Evolutionary conservation across 768 basidiomycete species (phyloP).

Genomic region (Kwoniella newhampshirensis): DNA sequence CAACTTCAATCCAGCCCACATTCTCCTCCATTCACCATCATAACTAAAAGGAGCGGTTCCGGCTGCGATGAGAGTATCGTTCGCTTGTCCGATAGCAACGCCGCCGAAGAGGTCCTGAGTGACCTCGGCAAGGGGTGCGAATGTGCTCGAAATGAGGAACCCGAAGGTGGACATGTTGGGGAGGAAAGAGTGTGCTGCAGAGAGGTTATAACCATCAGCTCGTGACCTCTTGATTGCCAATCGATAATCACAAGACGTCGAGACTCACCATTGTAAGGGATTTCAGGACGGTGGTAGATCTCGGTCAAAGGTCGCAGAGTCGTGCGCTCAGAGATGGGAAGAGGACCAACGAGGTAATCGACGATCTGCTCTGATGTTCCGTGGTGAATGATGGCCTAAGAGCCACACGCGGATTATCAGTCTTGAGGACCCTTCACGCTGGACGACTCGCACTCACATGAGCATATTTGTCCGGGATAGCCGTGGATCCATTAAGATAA

Average conservation of each 20-base stretch:
- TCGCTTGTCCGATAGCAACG: constrained; percentile 39
- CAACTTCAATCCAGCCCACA: constrained; percentile 12
- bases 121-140: constrained; percentile 12
- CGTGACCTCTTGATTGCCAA: too few relatives aligned
- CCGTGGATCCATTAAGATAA: constrained; percentile 56
- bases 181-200: constrained; percentile 7
- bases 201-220: too few relatives aligned
- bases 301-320: constrained; percentile 50
- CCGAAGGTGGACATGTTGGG: constrained; percentile 46
- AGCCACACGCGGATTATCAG: background rate
- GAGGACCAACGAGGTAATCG: constrained; percentile 64
- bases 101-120: constrained; percentile 60
- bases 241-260: background rate
- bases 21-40: constrained; percentile 62
- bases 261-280: constrained; percentile 60
- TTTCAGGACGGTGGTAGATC: constrained; percentile 33
- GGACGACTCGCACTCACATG: constrained; percentile 30
- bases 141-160: constrained; percentile 1
- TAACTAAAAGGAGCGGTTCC: constrained; percentile 61
- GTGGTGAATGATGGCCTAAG: constrained; percentile 59
- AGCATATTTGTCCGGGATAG: constrained; percentile 56
- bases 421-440: background rate
- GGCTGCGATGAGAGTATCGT: constrained; percentile 59
- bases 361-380: constrained; percentile 56
- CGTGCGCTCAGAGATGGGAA: constrained; percentile 58